A percentile compares a stretch with the other conserved stretches of the same genome.
Conservation (phyloP, 2,329 filamentous ascomycete genomes). For the Ophiocordyceps camponoti-leonardi region DNA sequence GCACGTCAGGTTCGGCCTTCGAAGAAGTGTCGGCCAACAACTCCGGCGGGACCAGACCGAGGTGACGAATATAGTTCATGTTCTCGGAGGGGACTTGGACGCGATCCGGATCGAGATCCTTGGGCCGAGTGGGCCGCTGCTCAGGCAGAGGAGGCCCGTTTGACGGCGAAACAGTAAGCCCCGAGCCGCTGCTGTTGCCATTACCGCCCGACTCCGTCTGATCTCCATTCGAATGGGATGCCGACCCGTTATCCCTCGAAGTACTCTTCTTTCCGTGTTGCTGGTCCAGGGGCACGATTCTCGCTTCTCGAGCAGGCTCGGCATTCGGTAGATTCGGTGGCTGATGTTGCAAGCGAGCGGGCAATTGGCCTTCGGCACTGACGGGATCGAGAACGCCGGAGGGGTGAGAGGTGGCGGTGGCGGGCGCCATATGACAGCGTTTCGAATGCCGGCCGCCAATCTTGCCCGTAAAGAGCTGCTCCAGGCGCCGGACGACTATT, state of each 20-base stretch:
- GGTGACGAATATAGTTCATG: slow-evolving; percentile 60
- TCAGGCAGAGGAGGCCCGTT: slow-evolving; percentile 29
- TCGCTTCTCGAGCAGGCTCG: slow-evolving; percentile 29
- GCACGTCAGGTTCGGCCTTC: slow-evolving; percentile 24
- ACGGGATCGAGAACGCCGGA: slow-evolving; percentile 5
- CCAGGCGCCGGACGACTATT: slow-evolving; percentile 56
- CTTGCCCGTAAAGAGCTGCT: slow-evolving; percentile 70
- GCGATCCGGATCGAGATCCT: slow-evolving; percentile 65
- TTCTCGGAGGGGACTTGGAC: slow-evolving; percentile 60
- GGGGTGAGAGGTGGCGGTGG: slow-evolving; percentile 2
- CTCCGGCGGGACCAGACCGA: slow-evolving; percentile 48
- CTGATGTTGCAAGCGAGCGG: slow-evolving; percentile 16
- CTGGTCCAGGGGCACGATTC: slow-evolving; percentile 21
- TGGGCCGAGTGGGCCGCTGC: slow-evolving; percentile 59
- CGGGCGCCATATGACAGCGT: slow-evolving; percentile 8
- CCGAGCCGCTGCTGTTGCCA: slow-evolving; percentile 8
- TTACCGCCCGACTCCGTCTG: slow-evolving; percentile 25
- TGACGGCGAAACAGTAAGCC: slow-evolving; percentile 22
- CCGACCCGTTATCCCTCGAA: slow-evolving; percentile 25
- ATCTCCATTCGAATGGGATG: slow-evolving; percentile 30
- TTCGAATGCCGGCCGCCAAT: slow-evolving; percentile 22
- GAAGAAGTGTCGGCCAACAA: slow-evolving; percentile 25
- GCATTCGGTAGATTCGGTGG: slow-evolving; percentile 8
- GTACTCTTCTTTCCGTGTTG: slow-evolving; percentile 19
- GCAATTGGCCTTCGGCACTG: slow-evolving; percentile 11